phyloP scores from a whole-genome alignment of 2,329 filamentous ascomycete species.

The Pezicula radicicola region DNA sequence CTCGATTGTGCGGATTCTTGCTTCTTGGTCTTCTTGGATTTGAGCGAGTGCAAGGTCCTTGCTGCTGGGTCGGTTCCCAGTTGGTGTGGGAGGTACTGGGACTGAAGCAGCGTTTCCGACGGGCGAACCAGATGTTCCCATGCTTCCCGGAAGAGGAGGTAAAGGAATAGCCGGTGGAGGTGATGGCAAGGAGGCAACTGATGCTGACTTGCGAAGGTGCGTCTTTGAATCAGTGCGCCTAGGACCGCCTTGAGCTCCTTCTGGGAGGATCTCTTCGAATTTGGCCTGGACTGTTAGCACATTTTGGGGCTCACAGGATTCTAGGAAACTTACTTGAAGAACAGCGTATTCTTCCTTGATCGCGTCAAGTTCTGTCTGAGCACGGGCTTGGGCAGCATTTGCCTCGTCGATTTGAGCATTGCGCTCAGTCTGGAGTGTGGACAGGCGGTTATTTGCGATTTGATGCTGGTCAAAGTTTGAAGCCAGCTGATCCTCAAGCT shows the following conservation, averaged over 20 bases:
- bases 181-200: constrained; percentile 81
- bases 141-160: constrained; percentile 73
- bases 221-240: constrained; percentile 1
- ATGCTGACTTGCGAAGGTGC: constrained; percentile 73
- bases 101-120: constrained; percentile 32
- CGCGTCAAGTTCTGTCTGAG: constrained; percentile 67
- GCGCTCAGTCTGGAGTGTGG: constrained; percentile 73
- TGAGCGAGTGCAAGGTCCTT: constrained; percentile 76
- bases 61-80: constrained; percentile 69
- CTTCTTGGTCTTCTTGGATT: constrained; percentile 90
- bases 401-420: constrained; percentile 76
- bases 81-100: constrained; percentile 47
- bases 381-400: constrained; percentile 57
- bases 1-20: constrained; percentile 91
- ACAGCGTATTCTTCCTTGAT: constrained; percentile 67
- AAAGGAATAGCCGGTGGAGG: constrained; percentile 95
- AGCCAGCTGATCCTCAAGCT: constrained; percentile 94
- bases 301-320: neutral
- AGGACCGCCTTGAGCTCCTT: constrained; percentile 8
- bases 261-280: constrained; percentile 52
- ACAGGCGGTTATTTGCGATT: constrained; percentile 78
- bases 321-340: constrained; percentile 53
- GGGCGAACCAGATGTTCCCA: constrained; percentile 43
- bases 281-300: constrained; percentile 45
- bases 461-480: constrained; percentile 94